phyloP scores from a whole-genome alignment of 2,329 filamentous ascomycete species.

The Penicillium glabrum region DNA sequence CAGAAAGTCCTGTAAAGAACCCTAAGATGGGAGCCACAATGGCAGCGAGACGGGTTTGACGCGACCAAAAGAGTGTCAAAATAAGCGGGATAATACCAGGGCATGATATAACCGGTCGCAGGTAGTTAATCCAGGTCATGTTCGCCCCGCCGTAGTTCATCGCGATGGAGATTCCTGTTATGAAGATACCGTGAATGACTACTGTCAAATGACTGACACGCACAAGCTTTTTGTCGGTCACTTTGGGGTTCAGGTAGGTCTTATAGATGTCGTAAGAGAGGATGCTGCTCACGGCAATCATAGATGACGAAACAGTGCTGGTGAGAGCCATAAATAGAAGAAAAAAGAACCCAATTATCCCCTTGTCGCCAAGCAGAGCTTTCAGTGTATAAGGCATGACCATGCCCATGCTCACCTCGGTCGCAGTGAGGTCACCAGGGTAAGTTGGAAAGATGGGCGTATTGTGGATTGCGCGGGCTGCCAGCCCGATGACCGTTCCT shows the following conservation, averaged over 20 bases:
- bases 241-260: slow-evolving; percentile 51
- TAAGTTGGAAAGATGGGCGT: slow-evolving; percentile 49
- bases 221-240: slow-evolving; percentile 44
- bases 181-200: slow-evolving; percentile 49
- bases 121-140: slow-evolving; percentile 49
- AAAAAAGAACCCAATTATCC: slow-evolving; percentile 47
- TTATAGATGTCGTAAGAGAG: slow-evolving; percentile 53
- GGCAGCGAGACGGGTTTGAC: slow-evolving; percentile 48
- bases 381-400: slow-evolving; percentile 51
- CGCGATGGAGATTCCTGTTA: slow-evolving; percentile 49
- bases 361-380: slow-evolving; percentile 45
- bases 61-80: slow-evolving; percentile 46
- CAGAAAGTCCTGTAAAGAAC: slow-evolving; percentile 43
- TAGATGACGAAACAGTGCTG: slow-evolving; percentile 50
- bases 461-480: slow-evolving; percentile 47
- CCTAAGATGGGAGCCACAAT: slow-evolving; percentile 41
- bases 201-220: slow-evolving; percentile 50
- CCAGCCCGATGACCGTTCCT: slow-evolving; percentile 49
- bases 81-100: slow-evolving; percentile 49
- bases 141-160: slow-evolving; percentile 52
- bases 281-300: slow-evolving; percentile 54
- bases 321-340: slow-evolving; percentile 55
- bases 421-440: slow-evolving; percentile 40
- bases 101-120: slow-evolving; percentile 44
- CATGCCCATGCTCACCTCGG: slow-evolving; percentile 45